Evolutionary conservation across 2,329 filamentous ascomycete species (phyloP).

Genomic region (Aschersonia sp.): DNA sequence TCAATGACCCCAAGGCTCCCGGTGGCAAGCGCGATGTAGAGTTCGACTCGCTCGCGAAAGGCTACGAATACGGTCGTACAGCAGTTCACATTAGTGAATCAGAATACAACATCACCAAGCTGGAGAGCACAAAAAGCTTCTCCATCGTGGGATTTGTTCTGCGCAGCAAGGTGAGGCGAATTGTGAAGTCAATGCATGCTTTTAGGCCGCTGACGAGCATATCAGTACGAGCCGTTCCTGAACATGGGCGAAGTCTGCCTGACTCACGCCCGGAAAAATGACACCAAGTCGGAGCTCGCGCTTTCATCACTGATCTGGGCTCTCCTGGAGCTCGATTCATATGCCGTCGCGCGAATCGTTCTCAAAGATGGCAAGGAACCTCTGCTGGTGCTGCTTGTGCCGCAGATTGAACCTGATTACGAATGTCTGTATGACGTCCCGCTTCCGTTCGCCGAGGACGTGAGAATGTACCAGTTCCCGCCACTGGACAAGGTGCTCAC

Average conservation of each 20-base stretch:
- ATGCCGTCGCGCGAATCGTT: slow-evolving; percentile 76
- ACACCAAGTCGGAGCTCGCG: slow-evolving; percentile 70
- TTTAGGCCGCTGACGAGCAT: neutral
- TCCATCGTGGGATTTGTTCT: slow-evolving; percentile 80
- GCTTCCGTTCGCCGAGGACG: slow-evolving; percentile 83
- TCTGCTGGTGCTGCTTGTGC: slow-evolving; percentile 61
- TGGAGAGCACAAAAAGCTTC: slow-evolving; percentile 62
- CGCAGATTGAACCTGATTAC: slow-evolving; percentile 61
- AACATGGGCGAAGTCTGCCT: slow-evolving; percentile 70
- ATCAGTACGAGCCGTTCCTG: slow-evolving; percentile 67
- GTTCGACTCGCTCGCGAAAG: slow-evolving; percentile 74
- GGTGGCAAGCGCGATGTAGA: slow-evolving; percentile 73
- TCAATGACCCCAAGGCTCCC: slow-evolving; percentile 58
- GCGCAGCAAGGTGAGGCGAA: slow-evolving; percentile 44
- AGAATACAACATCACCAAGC: slow-evolving; percentile 76
- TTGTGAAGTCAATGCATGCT: neutral
- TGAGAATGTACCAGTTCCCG: slow-evolving; percentile 81
- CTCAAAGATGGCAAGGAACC: slow-evolving; percentile 72
- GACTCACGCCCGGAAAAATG: slow-evolving; percentile 61
- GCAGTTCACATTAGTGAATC: slow-evolving; percentile 79
- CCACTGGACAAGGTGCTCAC: slow-evolving; percentile 79
- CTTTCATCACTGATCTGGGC: slow-evolving; percentile 84
- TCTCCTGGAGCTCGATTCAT: slow-evolving; percentile 70
- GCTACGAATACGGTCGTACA: slow-evolving; percentile 85
- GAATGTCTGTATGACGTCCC: slow-evolving; percentile 85